Evolutionary conservation across 2,329 filamentous ascomycete genomes (phyloP).

Genomic region (Erysiphe pulchra): DNA sequence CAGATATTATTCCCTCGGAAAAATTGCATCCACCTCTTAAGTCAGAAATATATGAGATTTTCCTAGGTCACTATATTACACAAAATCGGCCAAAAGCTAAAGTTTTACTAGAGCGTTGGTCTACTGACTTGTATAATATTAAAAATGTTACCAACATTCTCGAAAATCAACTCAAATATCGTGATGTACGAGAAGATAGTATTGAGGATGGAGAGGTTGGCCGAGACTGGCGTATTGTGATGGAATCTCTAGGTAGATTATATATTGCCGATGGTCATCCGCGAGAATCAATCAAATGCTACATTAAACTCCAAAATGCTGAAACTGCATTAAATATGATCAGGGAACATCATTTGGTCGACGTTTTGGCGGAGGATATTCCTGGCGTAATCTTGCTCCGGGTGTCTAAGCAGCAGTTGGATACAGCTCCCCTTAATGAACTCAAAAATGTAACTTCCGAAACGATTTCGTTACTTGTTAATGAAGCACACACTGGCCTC

Average conservation of each 20-base stretch:
- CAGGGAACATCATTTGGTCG: slow-evolving; percentile 67
- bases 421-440: slow-evolving; percentile 38
- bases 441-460: slow-evolving; percentile 61
- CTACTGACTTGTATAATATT: slow-evolving; percentile 61
- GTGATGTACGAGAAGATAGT: slow-evolving; percentile 50
- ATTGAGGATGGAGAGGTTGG: slow-evolving; percentile 47
- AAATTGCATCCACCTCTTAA: slow-evolving; percentile 58
- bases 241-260: slow-evolving; percentile 61
- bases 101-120: slow-evolving; percentile 61
- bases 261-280: slow-evolving; percentile 61
- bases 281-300: slow-evolving; percentile 65
- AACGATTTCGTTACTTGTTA: slow-evolving; percentile 62
- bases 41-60: slow-evolving; percentile 62
- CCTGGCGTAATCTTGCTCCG: slow-evolving; percentile 67
- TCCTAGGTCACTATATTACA: slow-evolving; percentile 71
- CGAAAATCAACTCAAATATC: slow-evolving; percentile 56
- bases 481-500: slow-evolving; percentile 74
- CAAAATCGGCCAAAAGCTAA: slow-evolving; percentile 50
- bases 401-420: slow-evolving; percentile 46
- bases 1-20: slow-evolving; percentile 52
- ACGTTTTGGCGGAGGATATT: slow-evolving; percentile 73
- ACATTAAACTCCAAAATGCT: slow-evolving; percentile 76
- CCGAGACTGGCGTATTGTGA: slow-evolving; percentile 71
- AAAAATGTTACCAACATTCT: slow-evolving; percentile 51
- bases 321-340: slow-evolving; percentile 74